Conservation (phyloP, 208 protist genomes). For the Trypanosoma lewisi region DNA sequence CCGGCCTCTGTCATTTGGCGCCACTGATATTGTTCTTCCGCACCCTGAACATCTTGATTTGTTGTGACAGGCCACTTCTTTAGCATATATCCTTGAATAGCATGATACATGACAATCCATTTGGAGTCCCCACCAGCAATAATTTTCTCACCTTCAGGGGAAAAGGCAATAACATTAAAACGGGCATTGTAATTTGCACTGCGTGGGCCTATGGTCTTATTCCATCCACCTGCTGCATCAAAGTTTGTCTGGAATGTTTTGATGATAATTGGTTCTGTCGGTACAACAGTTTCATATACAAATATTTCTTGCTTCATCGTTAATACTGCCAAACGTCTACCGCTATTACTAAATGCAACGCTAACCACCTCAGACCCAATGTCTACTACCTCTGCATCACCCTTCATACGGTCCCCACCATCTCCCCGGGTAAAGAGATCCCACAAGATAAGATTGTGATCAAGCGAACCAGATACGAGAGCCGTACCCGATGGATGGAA, state of each 20-base stretch:
- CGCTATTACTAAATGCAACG: slow-evolving; percentile 83
- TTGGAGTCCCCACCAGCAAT: slow-evolving; percentile 87
- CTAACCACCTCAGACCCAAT: slow-evolving; percentile 82
- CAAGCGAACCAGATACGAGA: slow-evolving; percentile 82
- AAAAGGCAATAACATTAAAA: slow-evolving; percentile 88
- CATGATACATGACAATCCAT: slow-evolving; percentile 89
- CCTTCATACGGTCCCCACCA: slow-evolving; percentile 83
- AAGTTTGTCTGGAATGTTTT: slow-evolving; percentile 83
- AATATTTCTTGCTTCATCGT: slow-evolving; percentile 82
- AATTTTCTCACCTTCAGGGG: slow-evolving; percentile 85
- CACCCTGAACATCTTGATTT: slow-evolving; percentile 84
- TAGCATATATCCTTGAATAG: slow-evolving; percentile 85
- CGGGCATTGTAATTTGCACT: slow-evolving; percentile 78
- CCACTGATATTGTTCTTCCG: slow-evolving; percentile 91
- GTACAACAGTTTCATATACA: slow-evolving; percentile 83
- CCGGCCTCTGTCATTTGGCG: slow-evolving; percentile 80
- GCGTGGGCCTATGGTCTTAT: slow-evolving; percentile 75
- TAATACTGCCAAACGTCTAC: slow-evolving; percentile 80
- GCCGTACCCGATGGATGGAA: slow-evolving; percentile 89
- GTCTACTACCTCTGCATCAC: slow-evolving; percentile 78
- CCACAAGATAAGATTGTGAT: slow-evolving; percentile 89
- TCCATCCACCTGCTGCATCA: slow-evolving; percentile 85
- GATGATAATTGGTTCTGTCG: slow-evolving; percentile 82
- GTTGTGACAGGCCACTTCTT: slow-evolving; percentile 90
- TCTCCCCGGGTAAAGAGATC: slow-evolving; percentile 88